These are phyloP conservation scores for Dioscorea cayenensis DNA, from an alignment of 116 monocot genomes.

Conservation along the genomic window DNA sequence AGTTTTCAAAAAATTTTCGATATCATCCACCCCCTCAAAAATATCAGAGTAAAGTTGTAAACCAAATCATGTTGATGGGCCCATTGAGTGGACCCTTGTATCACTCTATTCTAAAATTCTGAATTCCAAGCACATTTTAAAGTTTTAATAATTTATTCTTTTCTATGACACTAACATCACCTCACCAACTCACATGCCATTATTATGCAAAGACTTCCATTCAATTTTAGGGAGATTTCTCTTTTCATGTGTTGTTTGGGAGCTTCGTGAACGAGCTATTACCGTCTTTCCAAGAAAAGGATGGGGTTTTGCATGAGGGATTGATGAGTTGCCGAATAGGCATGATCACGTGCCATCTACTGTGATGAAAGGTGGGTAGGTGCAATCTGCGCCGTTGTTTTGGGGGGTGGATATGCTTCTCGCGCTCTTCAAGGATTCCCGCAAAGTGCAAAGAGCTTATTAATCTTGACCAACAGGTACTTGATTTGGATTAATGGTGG, in stretches of 20 bases:
- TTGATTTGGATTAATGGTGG: neutral
- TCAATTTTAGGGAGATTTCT: conserved; percentile 88
- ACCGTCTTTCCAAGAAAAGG: conserved; percentile 68
- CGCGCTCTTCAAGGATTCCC: conserved; percentile 82
- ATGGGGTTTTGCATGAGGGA: conserved; percentile 32
- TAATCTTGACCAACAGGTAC: conserved; percentile 75
- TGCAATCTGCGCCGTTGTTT: conserved; percentile 52
- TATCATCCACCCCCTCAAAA: too few species aligned
- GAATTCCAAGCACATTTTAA: too few species aligned
- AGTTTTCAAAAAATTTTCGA: too few species aligned
- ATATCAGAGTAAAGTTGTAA: too few species aligned
- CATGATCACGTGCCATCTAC: conserved; percentile 25
- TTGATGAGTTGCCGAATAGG: conserved; percentile 39
- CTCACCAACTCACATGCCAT: too few species aligned
- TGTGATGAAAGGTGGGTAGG: conserved; percentile 14
- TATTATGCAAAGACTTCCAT: too few species aligned
- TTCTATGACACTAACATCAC: too few species aligned
- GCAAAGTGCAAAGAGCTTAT: conserved; percentile 62
- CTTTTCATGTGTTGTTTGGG: conserved; percentile 91
- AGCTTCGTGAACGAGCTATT: conserved; percentile 81
- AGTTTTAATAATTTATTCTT: too few species aligned
- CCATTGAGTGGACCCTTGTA: too few species aligned
- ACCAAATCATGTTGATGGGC: too few species aligned
- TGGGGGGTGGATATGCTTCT: conserved; percentile 78
- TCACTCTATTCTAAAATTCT: too few species aligned